A percentile compares a stretch with the other conserved stretches of the same genome.
Evolutionary conservation across 306 rosid genomes (phyloP).

Genomic region (Canavalia gladiata): DNA sequence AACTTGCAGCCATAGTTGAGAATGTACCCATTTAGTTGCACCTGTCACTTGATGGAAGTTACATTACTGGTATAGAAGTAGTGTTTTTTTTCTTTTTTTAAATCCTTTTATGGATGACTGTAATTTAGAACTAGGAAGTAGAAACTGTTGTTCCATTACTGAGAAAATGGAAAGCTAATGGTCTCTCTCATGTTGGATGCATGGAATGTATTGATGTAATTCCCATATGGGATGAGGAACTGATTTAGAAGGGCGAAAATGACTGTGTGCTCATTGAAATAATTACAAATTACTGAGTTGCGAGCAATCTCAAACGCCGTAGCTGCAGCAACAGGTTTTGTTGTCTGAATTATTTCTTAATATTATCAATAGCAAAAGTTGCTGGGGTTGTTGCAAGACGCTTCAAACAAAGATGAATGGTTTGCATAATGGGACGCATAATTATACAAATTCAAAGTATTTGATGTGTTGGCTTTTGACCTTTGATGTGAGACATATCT

Average conservation of each 20-base stretch:
- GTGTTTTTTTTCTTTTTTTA: background rate
- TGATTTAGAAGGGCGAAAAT: background rate
- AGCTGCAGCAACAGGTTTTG: background rate
- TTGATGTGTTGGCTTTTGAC: no score
- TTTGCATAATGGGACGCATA: background rate
- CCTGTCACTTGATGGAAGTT: slow-evolving; percentile 23
- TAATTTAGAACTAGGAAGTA: slow-evolving; percentile 34
- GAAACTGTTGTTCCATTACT: background rate
- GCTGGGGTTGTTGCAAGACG: background rate
- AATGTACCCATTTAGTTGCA: slow-evolving; percentile 27
- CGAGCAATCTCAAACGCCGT: background rate
- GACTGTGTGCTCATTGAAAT: background rate
- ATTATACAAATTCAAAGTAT: background rate
- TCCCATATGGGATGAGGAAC: slow-evolving; percentile 3
- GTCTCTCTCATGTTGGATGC: slow-evolving; percentile 16
- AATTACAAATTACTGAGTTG: background rate
- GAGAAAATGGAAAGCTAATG: background rate
- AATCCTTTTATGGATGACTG: slow-evolving; percentile 27
- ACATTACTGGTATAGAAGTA: slow-evolving; percentile 5
- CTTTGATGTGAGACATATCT: no score
- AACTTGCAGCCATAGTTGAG: slow-evolving; percentile 48
- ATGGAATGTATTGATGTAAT: slow-evolving; percentile 14
- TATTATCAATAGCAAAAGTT: background rate
- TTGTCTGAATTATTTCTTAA: slow-evolving; percentile 1
- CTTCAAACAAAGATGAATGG: background rate